Conservation (phyloP, 129 eudicot species). For the Flaveria linearis region DNA sequence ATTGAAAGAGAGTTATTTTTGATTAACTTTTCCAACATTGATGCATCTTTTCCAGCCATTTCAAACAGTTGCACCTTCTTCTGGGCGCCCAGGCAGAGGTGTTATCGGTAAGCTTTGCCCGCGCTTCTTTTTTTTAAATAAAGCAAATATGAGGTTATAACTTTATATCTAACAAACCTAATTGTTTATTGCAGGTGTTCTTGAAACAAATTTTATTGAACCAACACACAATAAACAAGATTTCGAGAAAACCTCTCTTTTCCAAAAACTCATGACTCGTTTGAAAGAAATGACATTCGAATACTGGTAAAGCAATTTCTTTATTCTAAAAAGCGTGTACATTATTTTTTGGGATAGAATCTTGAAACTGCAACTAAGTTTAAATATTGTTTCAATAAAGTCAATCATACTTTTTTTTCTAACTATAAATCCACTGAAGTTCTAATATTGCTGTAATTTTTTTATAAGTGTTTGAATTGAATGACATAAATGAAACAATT, state of each 20-base stretch:
- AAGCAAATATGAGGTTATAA: background rate
- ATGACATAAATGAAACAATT: no score
- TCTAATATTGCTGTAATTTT: no score
- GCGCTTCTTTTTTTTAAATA: background rate
- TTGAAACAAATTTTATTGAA: slow-evolving; percentile 82
- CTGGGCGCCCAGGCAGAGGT: slow-evolving; percentile 74
- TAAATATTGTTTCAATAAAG: no score
- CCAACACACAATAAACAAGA: slow-evolving; percentile 95
- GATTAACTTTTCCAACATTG: background rate
- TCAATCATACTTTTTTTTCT: slow-evolving; percentile 1
- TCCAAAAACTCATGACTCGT: slow-evolving; percentile 78
- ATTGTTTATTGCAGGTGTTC: slow-evolving; percentile 53
- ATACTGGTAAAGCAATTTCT: slow-evolving; percentile 58
- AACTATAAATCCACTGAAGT: no score
- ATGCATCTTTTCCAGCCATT: slow-evolving; percentile 49
- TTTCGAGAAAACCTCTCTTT: slow-evolving; percentile 82
- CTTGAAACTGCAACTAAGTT: no score
- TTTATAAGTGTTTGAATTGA: no score
- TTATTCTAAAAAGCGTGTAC: background rate
- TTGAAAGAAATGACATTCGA: slow-evolving; percentile 88
- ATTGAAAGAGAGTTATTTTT: background rate
- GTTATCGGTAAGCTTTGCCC: slow-evolving; percentile 66
- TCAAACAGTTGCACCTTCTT: slow-evolving; percentile 53
- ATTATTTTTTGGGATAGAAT: background rate
- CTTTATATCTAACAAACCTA: background rate